Evolutionary conservation across 2,329 filamentous ascomycete genomes (phyloP).

Genomic region (Colletotrichum falcatum): DNA sequence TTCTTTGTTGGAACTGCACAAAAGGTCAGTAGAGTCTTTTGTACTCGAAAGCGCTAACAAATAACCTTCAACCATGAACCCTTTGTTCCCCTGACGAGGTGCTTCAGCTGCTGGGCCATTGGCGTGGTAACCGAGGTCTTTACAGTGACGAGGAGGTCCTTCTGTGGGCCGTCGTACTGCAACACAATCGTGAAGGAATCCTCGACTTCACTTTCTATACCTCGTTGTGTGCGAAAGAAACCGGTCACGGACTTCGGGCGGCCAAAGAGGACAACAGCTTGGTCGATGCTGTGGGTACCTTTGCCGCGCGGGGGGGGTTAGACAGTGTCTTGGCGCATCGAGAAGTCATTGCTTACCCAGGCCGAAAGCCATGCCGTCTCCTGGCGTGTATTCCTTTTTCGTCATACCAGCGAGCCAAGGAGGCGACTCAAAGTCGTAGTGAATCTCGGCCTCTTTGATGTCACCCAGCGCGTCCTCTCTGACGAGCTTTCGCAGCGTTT

Average conservation of each 20-base stretch:
- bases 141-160: conserved; percentile 65
- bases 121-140: conserved; percentile 71
- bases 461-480: conserved; percentile 66
- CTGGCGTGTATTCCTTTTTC: conserved; percentile 50
- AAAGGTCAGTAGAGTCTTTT: neutral
- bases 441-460: conserved; percentile 73
- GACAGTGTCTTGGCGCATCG: neutral
- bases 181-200: conserved; percentile 69
- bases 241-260: conserved; percentile 67
- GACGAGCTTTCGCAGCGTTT: conserved; percentile 68
- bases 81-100: conserved; percentile 71
- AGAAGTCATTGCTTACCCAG: conserved; percentile 47
- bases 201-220: conserved; percentile 54
- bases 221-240: conserved; percentile 66
- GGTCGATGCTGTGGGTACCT: conserved; percentile 73
- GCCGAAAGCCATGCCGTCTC: conserved; percentile 56
- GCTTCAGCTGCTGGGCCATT: conserved; percentile 70
- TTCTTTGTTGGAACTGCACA: conserved; percentile 39
- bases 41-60: neutral
- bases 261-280: conserved; percentile 69
- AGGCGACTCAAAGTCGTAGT: conserved; percentile 69
- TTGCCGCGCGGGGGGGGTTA: neutral
- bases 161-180: conserved; percentile 61
- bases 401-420: conserved; percentile 52
- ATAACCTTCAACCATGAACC: conserved; percentile 59